Conservation (phyloP, 2,329 filamentous ascomycete genomes). For the Pseudonectria foliicola region DNA sequence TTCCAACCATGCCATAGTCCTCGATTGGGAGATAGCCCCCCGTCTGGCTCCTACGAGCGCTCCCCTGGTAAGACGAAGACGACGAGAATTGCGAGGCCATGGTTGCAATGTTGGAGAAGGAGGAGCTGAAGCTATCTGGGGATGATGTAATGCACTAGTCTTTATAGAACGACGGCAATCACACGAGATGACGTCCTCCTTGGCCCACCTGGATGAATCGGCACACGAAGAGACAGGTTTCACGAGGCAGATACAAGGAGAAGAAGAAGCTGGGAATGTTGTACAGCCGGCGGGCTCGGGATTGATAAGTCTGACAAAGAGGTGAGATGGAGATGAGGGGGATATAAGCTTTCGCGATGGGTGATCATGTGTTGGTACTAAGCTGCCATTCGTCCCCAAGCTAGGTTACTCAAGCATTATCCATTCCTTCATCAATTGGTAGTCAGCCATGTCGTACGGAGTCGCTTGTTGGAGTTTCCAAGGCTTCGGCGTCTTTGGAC, state of each 20-base stretch:
- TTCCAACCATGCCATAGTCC: slow-evolving; percentile 73
- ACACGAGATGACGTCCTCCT: too few species aligned
- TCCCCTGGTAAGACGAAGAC: slow-evolving; percentile 24
- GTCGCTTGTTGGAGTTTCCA: too few species aligned
- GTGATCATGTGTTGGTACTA: slow-evolving; percentile 2
- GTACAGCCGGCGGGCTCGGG: slow-evolving; percentile 4
- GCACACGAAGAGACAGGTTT: too few species aligned
- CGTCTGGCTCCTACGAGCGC: slow-evolving; percentile 27
- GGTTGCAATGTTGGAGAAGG: slow-evolving; percentile 1
- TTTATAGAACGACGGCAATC: too few species aligned
- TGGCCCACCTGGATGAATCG: too few species aligned
- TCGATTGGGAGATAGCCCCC: slow-evolving; percentile 57
- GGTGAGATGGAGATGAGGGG: slow-evolving; percentile 6
- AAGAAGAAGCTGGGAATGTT: slow-evolving; percentile 1
- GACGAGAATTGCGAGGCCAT: slow-evolving; percentile 30
- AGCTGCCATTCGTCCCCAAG: too few species aligned
- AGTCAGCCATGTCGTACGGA: too few species aligned
- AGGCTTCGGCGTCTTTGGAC: too few species aligned
- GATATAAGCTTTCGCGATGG: slow-evolving; percentile 14
- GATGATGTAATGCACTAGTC: slow-evolving; percentile 17
- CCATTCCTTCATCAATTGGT: too few species aligned
- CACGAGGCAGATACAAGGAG: too few species aligned
- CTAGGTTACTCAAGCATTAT: too few species aligned
- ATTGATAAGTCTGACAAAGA: background rate
- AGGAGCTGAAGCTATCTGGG: slow-evolving; percentile 4